Conservation (phyloP, 805 yeast genomes). For the Brettanomyces sp. region DNA sequence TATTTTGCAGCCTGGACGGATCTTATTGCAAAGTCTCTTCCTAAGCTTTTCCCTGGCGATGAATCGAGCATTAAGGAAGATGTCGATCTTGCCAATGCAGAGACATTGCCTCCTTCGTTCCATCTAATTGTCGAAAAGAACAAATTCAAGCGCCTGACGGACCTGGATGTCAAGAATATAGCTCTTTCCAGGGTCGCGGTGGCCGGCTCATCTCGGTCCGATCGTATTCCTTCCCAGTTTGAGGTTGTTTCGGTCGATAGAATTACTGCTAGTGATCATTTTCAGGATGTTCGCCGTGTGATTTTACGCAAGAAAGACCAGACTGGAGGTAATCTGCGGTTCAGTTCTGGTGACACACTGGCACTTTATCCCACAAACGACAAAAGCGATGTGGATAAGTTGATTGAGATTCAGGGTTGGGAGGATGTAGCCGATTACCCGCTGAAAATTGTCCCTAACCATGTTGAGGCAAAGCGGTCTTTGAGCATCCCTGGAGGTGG, state of each 20-base stretch:
- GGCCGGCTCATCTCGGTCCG: not conserved
- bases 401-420: slow-evolving; percentile 72
- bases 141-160: slow-evolving; percentile 24
- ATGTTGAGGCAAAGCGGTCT: not conserved
- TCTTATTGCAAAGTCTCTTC: slow-evolving; percentile 30
- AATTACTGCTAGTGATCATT: slow-evolving; percentile 64
- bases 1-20: slow-evolving; percentile 69
- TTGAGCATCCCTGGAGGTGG: slow-evolving; percentile 41
- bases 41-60: slow-evolving; percentile 25
- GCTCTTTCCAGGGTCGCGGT: slow-evolving; percentile 22
- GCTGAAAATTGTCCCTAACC: slow-evolving; percentile 26
- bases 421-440: slow-evolving; percentile 56
- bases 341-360: slow-evolving; percentile 73
- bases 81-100: slow-evolving; percentile 18
- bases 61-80: slow-evolving; percentile 23
- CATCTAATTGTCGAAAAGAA: slow-evolving; percentile 18
- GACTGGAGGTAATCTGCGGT: slow-evolving; percentile 19
- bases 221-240: slow-evolving; percentile 26
- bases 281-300: slow-evolving; percentile 80
- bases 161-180: slow-evolving; percentile 16
- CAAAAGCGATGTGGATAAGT: slow-evolving; percentile 47
- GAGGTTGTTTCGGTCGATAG: slow-evolving; percentile 42
- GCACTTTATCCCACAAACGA: slow-evolving; percentile 71
- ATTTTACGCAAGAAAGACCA: slow-evolving; percentile 21
- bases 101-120: slow-evolving; percentile 25